phyloP scores from a whole-genome alignment of 495 filamentous ascomycete genomes.

The Aspergillus bridgeri region DNA sequence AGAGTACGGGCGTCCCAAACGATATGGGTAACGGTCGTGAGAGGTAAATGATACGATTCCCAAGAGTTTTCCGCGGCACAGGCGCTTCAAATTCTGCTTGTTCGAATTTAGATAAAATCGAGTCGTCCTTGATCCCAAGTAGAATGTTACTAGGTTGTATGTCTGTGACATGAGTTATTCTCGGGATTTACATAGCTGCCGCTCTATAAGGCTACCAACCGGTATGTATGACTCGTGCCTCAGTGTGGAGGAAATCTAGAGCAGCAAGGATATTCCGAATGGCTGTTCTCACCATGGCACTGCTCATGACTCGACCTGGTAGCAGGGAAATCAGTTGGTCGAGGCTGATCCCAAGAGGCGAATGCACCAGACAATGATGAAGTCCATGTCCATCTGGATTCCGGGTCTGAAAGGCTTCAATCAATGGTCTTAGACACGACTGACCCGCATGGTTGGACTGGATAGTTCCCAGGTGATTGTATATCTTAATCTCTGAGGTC shows the following conservation, averaged over 20 bases:
- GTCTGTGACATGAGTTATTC: conserved; percentile 16
- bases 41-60: conserved; percentile 22
- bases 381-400: conserved; percentile 27
- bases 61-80: conserved; percentile 22
- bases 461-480: conserved; percentile 26
- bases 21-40: conserved; percentile 23
- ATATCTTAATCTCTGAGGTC: conserved; percentile 31
- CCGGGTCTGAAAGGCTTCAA: conserved; percentile 32
- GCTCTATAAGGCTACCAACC: conserved; percentile 29
- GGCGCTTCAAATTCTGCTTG: conserved; percentile 23
- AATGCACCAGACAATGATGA: conserved; percentile 41
- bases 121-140: conserved; percentile 28
- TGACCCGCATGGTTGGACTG: conserved; percentile 31
- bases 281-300: conserved; percentile 18
- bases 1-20: conserved; percentile 21
- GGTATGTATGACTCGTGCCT: conserved; percentile 43
- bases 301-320: conserved; percentile 18
- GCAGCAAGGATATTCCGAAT: conserved; percentile 29
- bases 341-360: conserved; percentile 35
- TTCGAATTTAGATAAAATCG: conserved; percentile 25
- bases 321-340: conserved; percentile 20
- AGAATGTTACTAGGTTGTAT: conserved; percentile 30
- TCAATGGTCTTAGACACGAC: conserved; percentile 25
- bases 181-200: not conserved
- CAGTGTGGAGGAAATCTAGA: conserved; percentile 42